These are phyloP conservation scores for Soucietia sequanensis DNA, from an alignment of 805 yeast species.

Conservation along the genomic window DNA sequence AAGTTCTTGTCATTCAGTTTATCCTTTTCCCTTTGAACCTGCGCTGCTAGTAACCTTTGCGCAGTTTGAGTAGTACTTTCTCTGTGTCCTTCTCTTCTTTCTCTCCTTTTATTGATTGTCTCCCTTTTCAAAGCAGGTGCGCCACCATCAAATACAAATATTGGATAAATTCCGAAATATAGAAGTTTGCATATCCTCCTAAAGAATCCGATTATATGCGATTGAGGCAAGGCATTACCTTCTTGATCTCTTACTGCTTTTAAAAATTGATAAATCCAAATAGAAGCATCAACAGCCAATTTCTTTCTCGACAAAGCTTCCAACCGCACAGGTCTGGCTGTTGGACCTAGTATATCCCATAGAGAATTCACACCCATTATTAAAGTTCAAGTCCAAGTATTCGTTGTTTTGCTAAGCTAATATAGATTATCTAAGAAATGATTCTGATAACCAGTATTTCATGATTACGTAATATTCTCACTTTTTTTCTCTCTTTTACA, in stretches of 20 bases:
- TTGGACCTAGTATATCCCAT: slow-evolving; percentile 89
- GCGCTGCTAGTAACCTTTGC: slow-evolving; percentile 72
- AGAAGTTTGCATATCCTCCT: slow-evolving; percentile 87
- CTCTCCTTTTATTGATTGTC: slow-evolving; percentile 72
- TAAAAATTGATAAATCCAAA: slow-evolving; percentile 96
- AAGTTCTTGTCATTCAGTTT: slow-evolving; percentile 1
- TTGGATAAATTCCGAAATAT: slow-evolving; percentile 83
- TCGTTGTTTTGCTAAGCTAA: too few species aligned
- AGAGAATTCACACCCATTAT: slow-evolving; percentile 98
- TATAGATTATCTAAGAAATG: background rate
- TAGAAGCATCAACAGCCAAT: slow-evolving; percentile 96
- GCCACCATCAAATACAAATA: slow-evolving; percentile 94
- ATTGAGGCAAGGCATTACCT: slow-evolving; percentile 72
- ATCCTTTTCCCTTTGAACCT: slow-evolving; percentile 60
- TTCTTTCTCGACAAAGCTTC: slow-evolving; percentile 77
- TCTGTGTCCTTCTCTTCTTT: slow-evolving; percentile 69
- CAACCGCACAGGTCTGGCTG: slow-evolving; percentile 85
- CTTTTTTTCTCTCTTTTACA: too few species aligned
- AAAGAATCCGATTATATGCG: slow-evolving; percentile 95
- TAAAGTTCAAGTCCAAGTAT: too few species aligned
- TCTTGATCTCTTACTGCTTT: slow-evolving; percentile 89
- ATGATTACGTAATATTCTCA: too few species aligned
- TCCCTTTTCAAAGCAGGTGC: slow-evolving; percentile 81
- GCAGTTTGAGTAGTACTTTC: slow-evolving; percentile 77
- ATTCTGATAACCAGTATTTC: background rate